Base-by-base conservation (phyloP, 1,284 basidiomycete genomes). In the Pseudozyma thailandica region DNA sequence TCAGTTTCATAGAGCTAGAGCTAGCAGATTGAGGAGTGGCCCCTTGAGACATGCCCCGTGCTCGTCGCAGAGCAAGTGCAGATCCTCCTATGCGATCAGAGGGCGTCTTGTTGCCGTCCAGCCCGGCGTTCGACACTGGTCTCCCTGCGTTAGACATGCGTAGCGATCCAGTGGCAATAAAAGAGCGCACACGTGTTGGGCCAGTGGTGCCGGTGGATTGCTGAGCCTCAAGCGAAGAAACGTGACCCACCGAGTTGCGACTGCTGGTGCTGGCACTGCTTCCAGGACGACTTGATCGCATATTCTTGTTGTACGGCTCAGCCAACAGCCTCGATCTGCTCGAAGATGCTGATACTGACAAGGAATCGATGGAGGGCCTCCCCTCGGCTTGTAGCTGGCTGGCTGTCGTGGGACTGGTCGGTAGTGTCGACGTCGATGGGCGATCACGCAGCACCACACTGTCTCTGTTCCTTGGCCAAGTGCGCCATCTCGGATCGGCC, bases 401-500 rank as follows among this genome's bases (percentile, higher is more conserved):
- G 8, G 15, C 7, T 25, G n/a, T 3, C 9, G 16, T 37, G 23
- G 46, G 50, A 18, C 31, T 44, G 7, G 26, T 27, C 3, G 50
- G 13, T 1, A 35, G 16, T 3, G 30, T 37, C 15, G 33, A n/a
- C 7, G 35, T 21, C 10, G 44, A 51, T 2, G 38, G 1, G 4
- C 31, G 30, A 16, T 41, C 47, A 18, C 15, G 31, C 2, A 28
- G 27, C 2, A 48, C 16, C n/a, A 37, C 31, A 15, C 43, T 41
- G 4, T 39, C 54, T 4, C 47, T 35, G 18, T 47, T 41, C n/a
- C 65, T 35, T 6, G 58, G 65, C 65, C 65, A 69, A 2, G 58
- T 69, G 21, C 65, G 59, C 65, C 65, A 69, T 2, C 58, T 49
- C 16, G 53, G 47, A 18, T 69, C 65, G 1, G 65, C 65, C 65